Percentiles rank a stretch among this genome's conserved stretches.
Conservation (phyloP, 2,329 filamentous ascomycete genomes). For the Penicillium sumatraense region DNA sequence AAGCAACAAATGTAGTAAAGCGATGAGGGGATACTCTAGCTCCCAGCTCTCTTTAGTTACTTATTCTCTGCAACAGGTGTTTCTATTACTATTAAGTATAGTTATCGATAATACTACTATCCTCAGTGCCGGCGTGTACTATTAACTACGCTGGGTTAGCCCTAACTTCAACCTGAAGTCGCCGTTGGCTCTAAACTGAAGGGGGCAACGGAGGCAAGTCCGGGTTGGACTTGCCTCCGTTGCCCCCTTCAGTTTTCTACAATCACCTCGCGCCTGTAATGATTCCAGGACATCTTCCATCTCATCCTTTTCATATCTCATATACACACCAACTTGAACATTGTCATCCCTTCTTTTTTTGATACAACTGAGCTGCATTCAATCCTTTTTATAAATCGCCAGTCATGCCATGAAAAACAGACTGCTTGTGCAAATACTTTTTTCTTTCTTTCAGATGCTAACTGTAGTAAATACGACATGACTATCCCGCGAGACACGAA, state of each 20-base stretch:
- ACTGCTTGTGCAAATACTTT: conserved; percentile 1
- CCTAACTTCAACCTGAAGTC: too few species aligned
- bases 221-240: neutral
- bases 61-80: too few species aligned
- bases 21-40: too few species aligned
- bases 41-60: too few species aligned
- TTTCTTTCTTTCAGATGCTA: conserved; percentile 3
- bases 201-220: too few species aligned
- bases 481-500: conserved; percentile 22
- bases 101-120: too few species aligned
- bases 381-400: conserved; percentile 7
- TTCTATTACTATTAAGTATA: too few species aligned
- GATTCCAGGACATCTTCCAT: neutral
- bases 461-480: conserved; percentile 18
- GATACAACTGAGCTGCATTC: neutral
- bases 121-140: too few species aligned
- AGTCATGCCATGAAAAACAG: conserved; percentile 1
- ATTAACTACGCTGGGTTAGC: too few species aligned
- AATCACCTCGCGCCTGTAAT: neutral
- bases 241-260: too few species aligned
- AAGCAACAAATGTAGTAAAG: too few species aligned
- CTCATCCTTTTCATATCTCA: neutral
- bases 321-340: neutral
- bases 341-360: neutral
- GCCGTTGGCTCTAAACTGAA: too few species aligned